phyloP scores from a whole-genome alignment of 495 filamentous ascomycete genomes.

The Trichoderma gamsii region DNA sequence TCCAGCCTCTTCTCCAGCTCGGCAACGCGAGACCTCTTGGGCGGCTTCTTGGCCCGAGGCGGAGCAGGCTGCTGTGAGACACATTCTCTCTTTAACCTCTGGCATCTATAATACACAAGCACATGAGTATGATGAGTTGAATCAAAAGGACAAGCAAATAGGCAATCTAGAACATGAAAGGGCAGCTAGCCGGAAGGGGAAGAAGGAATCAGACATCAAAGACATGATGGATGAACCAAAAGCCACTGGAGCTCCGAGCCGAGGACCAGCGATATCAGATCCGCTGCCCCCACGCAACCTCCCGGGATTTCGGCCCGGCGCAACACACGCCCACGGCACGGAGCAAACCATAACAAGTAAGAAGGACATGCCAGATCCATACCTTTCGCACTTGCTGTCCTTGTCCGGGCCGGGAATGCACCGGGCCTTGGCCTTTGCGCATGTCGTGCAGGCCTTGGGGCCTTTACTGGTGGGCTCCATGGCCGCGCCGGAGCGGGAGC shows the following conservation, averaged over 20 bases:
- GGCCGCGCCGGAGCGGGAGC: background rate
- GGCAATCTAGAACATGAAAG: background rate
- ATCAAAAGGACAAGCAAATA: no score
- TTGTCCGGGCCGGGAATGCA: conserved; percentile 19
- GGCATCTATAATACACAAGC: conserved; percentile 22
- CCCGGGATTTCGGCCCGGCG: no score
- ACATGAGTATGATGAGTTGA: background rate
- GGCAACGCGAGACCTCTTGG: conserved; percentile 28
- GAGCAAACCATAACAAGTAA: background rate
- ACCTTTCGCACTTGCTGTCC: conserved; percentile 20
- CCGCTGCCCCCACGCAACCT: no score
- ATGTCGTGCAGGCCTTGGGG: conserved; percentile 21
- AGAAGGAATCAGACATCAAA: background rate
- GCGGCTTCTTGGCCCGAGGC: conserved; percentile 28
- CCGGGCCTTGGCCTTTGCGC: conserved; percentile 21
- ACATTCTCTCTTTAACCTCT: conserved; percentile 28
- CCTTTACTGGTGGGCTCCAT: conserved; percentile 15
- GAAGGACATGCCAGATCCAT: background rate
- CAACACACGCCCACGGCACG: background rate
- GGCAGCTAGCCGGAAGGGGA: background rate
- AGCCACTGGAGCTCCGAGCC: background rate
- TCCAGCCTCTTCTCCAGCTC: conserved; percentile 29
- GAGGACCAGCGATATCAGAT: background rate
- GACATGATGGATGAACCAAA: no score
- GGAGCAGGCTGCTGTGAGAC: conserved; percentile 28